These are phyloP conservation scores for Phlyctochytrium planicorne DNA, from an alignment of 192 early-diverging fungal species.

Conservation along the genomic window DNA sequence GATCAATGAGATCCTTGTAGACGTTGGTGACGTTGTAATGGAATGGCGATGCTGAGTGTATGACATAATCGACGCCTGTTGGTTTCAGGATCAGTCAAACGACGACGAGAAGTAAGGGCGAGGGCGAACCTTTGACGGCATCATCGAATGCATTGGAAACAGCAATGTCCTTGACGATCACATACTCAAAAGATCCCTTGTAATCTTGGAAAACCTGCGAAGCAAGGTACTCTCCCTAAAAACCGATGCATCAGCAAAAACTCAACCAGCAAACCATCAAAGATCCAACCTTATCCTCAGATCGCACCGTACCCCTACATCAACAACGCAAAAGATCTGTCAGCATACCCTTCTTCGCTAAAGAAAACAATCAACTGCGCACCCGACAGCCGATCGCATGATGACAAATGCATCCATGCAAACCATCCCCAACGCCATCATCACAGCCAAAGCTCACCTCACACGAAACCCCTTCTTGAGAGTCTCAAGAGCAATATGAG, in stretches of 20 bases:
- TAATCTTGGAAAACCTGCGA: background rate
- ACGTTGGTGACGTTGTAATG: conserved; percentile 25
- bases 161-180: conserved; percentile 34
- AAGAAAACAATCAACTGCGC: too few relatives aligned
- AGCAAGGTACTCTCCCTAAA: background rate
- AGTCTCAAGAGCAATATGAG: conserved; percentile 43
- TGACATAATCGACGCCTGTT: conserved; percentile 33
- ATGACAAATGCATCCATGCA: too few relatives aligned
- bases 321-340: too few relatives aligned
- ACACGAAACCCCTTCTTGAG: conserved; percentile 41
- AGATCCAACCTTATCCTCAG: conserved; percentile 27
- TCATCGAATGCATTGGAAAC: conserved; percentile 37
- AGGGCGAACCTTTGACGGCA: conserved; percentile 36
- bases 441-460: background rate
- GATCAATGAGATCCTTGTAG: conserved; percentile 36
- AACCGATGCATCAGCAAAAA: conserved; percentile 11
- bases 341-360: too few relatives aligned
- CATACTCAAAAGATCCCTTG: conserved; percentile 25
- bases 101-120: background rate
- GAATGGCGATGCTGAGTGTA: conserved; percentile 45
- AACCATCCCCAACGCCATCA: too few relatives aligned
- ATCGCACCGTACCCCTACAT: conserved; percentile 37
- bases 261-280: too few relatives aligned
- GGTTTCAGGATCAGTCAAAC: conserved; percentile 10
- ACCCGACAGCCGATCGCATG: too few relatives aligned